Conservation (phyloP, 1,284 basidiomycete species). For the Tremellales sp. region DNA sequence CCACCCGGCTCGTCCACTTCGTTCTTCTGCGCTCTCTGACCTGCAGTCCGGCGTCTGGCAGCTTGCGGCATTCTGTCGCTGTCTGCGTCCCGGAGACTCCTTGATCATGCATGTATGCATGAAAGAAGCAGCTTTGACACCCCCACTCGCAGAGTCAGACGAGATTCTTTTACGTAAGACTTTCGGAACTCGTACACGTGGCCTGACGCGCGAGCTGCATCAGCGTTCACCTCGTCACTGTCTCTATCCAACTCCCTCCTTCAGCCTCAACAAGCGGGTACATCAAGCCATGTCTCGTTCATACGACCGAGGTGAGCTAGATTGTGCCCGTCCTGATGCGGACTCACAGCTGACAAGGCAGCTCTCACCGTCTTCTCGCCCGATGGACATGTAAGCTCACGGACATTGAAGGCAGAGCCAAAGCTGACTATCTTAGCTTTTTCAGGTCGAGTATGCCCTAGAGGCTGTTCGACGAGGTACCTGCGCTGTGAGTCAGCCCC, state of each 20-base stretch:
- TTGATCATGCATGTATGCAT: too few species aligned
- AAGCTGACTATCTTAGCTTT: slow-evolving; percentile 29
- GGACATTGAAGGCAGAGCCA: background rate
- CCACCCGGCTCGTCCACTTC: too few species aligned
- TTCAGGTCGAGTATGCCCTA: slow-evolving; percentile 87
- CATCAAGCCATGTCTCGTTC: slow-evolving; percentile 46
- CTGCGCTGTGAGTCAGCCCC: slow-evolving; percentile 68
- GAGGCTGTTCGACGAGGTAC: slow-evolving; percentile 98
- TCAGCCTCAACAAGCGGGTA: background rate
- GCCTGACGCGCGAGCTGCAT: background rate
- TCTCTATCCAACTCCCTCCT: background rate
- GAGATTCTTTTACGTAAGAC: too few species aligned
- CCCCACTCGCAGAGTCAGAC: too few species aligned
- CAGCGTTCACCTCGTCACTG: slow-evolving; percentile 1
- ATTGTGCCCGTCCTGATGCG: background rate
- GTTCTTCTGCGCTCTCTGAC: too few species aligned
- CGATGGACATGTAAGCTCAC: slow-evolving; percentile 66
- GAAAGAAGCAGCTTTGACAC: too few species aligned
- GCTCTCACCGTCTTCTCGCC: slow-evolving; percentile 87
- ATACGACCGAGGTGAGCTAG: slow-evolving; percentile 48
- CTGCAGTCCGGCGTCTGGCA: too few species aligned
- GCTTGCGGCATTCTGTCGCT: too few species aligned
- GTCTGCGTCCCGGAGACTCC: too few species aligned
- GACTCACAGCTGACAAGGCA: slow-evolving; percentile 8
- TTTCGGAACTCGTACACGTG: too few species aligned